Evolutionary conservation across 2,329 filamentous ascomycete species (phyloP), one percentile per base, ranked within the genome.

Genomic region (Sphaerulina musiva): DNA sequence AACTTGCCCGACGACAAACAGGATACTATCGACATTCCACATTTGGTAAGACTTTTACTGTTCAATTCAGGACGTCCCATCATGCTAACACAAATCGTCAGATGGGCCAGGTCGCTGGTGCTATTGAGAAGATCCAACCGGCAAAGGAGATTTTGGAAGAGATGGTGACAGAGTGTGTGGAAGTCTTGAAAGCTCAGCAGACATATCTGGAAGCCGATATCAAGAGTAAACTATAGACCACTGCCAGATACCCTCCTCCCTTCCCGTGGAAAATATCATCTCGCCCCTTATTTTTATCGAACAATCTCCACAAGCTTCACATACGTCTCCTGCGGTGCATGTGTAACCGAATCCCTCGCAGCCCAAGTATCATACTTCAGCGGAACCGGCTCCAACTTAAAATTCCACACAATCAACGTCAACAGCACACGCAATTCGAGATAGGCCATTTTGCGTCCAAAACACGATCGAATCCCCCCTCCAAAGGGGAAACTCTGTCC

Each of bases 81-180:
- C 26, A 29, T 29, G 26, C 26, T 29, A 29, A 29, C 4, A 29
- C 6, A 29, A 29, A 6, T 29, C 26, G 26, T 29, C 26, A 29
- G 26, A 96, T 96, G 92, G 92, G 92, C 1, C 89, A 95, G 74
- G 91, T 96, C 7, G 87, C 89, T 0, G 91, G 87, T 1, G 79
- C 84, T 1, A 87, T 96, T 54, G 71, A 75, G 34, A 82, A 85
- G 61, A 81, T 96, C 56, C 83, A 93, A 75, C 89, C 91, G 0
- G 92, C 92, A 0, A 80, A 76, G 45, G 80, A 85, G 60, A 95
- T 97, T 74, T 84, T 97, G n/a, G 80, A 84, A 57, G 89, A 95
- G 62, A 96, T 97, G 89, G 87, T 95, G 8, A 73, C 74, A 17
- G 84, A 91, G 69, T 89, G 88, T 1, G 82, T 84, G 7, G 78